Percentiles rank a stretch among this genome's conserved stretches.
Evolutionary conservation across 148 eudicot genomes (phyloP).

Genomic region (Spergularia bocconei): DNA sequence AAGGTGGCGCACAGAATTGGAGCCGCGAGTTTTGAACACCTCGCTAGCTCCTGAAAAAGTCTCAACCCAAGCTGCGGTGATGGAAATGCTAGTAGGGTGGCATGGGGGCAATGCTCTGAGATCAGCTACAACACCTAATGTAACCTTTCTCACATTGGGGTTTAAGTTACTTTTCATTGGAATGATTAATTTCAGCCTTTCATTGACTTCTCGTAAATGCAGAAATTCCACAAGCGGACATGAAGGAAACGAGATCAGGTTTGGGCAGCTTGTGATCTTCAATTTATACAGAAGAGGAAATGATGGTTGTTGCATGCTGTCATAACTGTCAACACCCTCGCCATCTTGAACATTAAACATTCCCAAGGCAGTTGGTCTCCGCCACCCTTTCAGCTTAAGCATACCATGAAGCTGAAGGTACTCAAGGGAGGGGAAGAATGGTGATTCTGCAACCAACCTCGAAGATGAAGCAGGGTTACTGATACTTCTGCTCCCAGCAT

Average conservation of each 20-base stretch:
- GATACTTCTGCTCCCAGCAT: neutral
- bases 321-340: no score
- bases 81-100: neutral
- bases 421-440: slow-evolving; percentile 16
- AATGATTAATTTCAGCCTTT: neutral
- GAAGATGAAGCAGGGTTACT: neutral
- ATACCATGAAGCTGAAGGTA: slow-evolving; percentile 3
- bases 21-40: slow-evolving; percentile 2
- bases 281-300: slow-evolving; percentile 10
- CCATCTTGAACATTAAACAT: no score
- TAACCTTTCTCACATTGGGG: neutral
- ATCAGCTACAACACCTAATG: neutral
- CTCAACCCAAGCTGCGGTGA: neutral
- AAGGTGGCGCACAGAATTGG: slow-evolving; percentile 10
- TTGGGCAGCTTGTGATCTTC: neutral
- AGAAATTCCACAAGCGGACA: slow-evolving; percentile 1
- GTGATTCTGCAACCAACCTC: no score
- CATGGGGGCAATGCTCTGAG: slow-evolving; percentile 2
- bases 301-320: neutral
- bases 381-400: slow-evolving; percentile 13
- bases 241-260: slow-evolving; percentile 3
- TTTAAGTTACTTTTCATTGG: neutral
- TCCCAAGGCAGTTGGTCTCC: neutral
- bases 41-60: slow-evolving; percentile 12
- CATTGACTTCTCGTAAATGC: neutral